Conservation (phyloP, 2,329 filamentous ascomycete species). For the Tolypocladium guangdongense region DNA sequence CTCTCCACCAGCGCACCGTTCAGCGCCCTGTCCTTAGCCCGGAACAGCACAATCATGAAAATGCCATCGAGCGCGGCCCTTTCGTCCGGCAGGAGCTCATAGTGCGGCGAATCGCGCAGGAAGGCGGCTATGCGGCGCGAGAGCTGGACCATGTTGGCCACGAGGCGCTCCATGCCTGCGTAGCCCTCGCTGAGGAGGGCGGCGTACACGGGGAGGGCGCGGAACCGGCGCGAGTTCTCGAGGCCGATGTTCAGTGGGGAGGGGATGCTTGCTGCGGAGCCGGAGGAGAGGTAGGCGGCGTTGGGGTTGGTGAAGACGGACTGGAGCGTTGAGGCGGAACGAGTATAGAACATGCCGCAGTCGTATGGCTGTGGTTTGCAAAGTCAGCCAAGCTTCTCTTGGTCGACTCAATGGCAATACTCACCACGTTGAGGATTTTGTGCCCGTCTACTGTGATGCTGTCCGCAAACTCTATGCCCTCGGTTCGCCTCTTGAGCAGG, state of each 20-base stretch:
- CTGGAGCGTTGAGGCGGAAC: conserved; percentile 44
- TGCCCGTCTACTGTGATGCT: conserved; percentile 82
- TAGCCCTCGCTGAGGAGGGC: conserved; percentile 65
- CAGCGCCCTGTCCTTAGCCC: conserved; percentile 49
- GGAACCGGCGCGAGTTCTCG: conserved; percentile 85
- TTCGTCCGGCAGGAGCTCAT: conserved; percentile 52
- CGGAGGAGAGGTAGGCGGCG: conserved; percentile 61
- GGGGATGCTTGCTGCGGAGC: conserved; percentile 40
- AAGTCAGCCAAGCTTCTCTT: conserved; percentile 1
- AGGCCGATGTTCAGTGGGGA: conserved; percentile 79
- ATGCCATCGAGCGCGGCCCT: conserved; percentile 37
- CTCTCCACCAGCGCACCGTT: conserved; percentile 57
- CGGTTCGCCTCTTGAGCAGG: conserved; percentile 34
- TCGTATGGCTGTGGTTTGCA: conserved; percentile 58
- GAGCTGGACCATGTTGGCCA: conserved; percentile 61
- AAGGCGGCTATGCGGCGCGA: conserved; percentile 56
- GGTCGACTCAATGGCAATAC: conserved; percentile 15
- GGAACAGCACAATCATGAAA: conserved; percentile 62
- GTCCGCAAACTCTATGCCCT: conserved; percentile 70
- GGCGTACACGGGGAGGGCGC: conserved; percentile 81
- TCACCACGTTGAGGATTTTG: conserved; percentile 80
- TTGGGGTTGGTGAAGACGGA: conserved; percentile 73
- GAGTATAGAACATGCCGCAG: conserved; percentile 78
- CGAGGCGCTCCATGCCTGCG: conserved; percentile 55
- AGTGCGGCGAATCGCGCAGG: conserved; percentile 48